A percentile compares a stretch with the other conserved stretches of the same genome.
Evolutionary conservation across 345 rosid species (phyloP).

Genomic region (Aethionema arabicum): DNA sequence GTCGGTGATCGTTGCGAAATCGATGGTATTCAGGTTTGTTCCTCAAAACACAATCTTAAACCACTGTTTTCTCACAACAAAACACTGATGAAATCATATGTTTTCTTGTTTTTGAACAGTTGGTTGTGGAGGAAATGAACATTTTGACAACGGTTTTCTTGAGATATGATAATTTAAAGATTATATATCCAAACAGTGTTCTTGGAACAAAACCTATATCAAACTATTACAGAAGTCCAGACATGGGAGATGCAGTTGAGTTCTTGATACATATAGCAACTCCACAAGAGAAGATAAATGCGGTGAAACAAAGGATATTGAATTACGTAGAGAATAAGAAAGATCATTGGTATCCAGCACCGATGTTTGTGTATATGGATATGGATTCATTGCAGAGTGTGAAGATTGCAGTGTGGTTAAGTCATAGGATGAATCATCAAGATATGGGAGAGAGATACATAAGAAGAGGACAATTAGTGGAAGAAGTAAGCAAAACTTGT

Average conservation of each 20-base stretch:
- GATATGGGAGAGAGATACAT: constrained; percentile 69
- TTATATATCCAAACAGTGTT: constrained; percentile 67
- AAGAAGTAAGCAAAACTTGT: constrained; percentile 69
- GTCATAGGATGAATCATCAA: constrained; percentile 74
- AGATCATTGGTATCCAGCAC: constrained; percentile 74
- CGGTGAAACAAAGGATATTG: constrained; percentile 40
- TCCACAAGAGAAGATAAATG: constrained; percentile 39
- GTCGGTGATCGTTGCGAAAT: constrained; percentile 82
- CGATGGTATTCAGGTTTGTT: constrained; percentile 66
- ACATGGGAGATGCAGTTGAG: constrained; percentile 39
- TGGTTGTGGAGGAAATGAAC: constrained; percentile 92
- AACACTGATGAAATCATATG: background rate
- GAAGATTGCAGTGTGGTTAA: constrained; percentile 66
- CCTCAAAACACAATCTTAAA: background rate
- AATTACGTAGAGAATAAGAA: constrained; percentile 66
- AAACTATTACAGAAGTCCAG: constrained; percentile 40
- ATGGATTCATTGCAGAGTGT: constrained; percentile 56
- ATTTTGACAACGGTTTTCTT: constrained; percentile 72
- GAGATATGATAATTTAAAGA: constrained; percentile 69
- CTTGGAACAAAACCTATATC: constrained; percentile 51
- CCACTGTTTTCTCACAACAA: background rate
- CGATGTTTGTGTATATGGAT: constrained; percentile 56
- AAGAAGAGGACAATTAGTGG: constrained; percentile 60
- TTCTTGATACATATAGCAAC: constrained; percentile 39
- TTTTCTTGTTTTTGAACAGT: constrained; percentile 35